Percentiles rank a stretch among this genome's conserved stretches.
These are phyloP conservation scores for Wallacemonas sp. DNA, from an alignment of 208 protist genomes.

Conservation along the genomic window DNA sequence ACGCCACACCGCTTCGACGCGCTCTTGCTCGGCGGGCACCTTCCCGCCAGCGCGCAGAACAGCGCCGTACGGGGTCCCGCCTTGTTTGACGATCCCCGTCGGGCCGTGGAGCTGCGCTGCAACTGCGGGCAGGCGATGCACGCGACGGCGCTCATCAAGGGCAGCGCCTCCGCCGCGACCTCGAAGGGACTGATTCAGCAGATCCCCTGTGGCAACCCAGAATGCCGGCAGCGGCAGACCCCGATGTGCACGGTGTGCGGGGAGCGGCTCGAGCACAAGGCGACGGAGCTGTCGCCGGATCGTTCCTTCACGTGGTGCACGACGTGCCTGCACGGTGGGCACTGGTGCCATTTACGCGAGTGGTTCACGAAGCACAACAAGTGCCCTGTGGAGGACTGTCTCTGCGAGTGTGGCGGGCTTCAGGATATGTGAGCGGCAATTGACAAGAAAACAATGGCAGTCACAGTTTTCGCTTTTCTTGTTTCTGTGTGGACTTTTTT, in stretches of 20 bases:
- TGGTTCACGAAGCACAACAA: slow-evolving; percentile 87
- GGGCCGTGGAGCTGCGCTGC: slow-evolving; percentile 64
- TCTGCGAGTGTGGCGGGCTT: slow-evolving; percentile 57
- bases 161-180: slow-evolving; percentile 15
- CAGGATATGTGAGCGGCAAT: too few species aligned
- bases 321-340: slow-evolving; percentile 86
- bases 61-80: neutral
- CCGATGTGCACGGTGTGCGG: slow-evolving; percentile 85
- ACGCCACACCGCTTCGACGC: neutral
- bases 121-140: slow-evolving; percentile 80
- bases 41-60: neutral
- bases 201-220: slow-evolving; percentile 53
- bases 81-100: slow-evolving; percentile 11
- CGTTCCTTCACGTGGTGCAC: slow-evolving; percentile 85
- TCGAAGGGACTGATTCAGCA: slow-evolving; percentile 26
- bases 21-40: neutral
- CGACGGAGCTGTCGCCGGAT: slow-evolving; percentile 47
- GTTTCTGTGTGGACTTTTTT: too few species aligned
- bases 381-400: slow-evolving; percentile 86
- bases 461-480: too few species aligned
- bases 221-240: slow-evolving; percentile 61
- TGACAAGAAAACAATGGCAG: slow-evolving; percentile 1
- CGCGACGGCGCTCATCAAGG: slow-evolving; percentile 33
- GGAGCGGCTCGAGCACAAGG: slow-evolving; percentile 57
- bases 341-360: slow-evolving; percentile 74